These are phyloP conservation scores for Stevia rebaudiana DNA, from an alignment of 140 eudicot species.

Conservation along the genomic window DNA sequence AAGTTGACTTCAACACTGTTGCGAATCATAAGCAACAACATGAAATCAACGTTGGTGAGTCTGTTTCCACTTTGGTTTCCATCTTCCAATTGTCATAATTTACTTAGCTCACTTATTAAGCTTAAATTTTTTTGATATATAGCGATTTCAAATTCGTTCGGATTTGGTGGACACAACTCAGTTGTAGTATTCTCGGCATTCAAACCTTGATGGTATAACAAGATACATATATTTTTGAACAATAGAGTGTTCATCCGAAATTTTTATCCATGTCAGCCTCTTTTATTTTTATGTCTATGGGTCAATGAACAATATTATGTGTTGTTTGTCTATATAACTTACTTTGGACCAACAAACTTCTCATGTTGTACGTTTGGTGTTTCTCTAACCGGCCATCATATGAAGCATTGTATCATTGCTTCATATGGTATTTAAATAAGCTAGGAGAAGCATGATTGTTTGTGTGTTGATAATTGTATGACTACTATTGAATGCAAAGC, in stretches of 20 bases:
- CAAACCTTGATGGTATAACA: not conserved
- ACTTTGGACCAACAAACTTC: too few relatives aligned
- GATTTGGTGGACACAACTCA: conserved; percentile 20
- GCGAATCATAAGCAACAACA: conserved; percentile 56
- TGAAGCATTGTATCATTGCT: too few relatives aligned
- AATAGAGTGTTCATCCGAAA: not conserved
- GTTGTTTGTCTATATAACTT: too few relatives aligned
- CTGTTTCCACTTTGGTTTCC: not conserved
- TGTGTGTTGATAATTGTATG: too few relatives aligned
- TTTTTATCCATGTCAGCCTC: not conserved
- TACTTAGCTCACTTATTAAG: not conserved
- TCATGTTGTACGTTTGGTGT: too few relatives aligned
- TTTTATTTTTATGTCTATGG: too few relatives aligned
- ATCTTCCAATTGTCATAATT: not conserved
- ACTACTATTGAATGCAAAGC: too few relatives aligned
- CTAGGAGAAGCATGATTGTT: too few relatives aligned
- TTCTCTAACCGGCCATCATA: too few relatives aligned
- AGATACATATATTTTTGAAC: not conserved
- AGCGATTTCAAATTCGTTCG: conserved; percentile 20
- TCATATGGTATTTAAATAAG: too few relatives aligned
- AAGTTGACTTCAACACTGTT: conserved; percentile 24
- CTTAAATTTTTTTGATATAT: not conserved
- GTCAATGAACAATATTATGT: too few relatives aligned
- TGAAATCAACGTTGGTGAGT: conserved; percentile 69
- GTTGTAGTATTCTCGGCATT: conserved; percentile 16